Conservation (phyloP, 371 early-diverging fungal species). For the Syncephalastrum racemosum region DNA sequence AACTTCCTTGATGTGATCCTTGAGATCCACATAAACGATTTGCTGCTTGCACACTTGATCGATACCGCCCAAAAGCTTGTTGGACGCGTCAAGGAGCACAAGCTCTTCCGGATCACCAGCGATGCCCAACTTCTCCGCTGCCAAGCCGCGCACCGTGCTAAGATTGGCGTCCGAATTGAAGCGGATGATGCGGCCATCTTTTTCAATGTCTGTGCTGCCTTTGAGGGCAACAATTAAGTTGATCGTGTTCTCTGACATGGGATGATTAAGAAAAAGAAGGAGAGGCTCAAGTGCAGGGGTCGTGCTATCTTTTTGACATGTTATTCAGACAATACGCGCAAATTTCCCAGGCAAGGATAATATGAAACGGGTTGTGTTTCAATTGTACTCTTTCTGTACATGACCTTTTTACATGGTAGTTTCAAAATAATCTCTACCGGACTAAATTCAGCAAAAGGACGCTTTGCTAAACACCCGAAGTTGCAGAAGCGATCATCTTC, state of each 20-base stretch:
- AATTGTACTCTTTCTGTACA: too few species aligned
- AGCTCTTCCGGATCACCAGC: slow-evolving; percentile 16
- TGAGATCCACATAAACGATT: slow-evolving; percentile 23
- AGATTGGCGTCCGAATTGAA: slow-evolving; percentile 24
- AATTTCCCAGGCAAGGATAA: too few species aligned
- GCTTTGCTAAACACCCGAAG: too few species aligned
- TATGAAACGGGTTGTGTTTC: too few species aligned
- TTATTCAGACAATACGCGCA: too few species aligned
- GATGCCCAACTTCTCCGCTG: slow-evolving; percentile 26
- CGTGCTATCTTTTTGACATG: too few species aligned
- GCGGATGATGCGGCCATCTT: slow-evolving; percentile 21
- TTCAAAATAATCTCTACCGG: too few species aligned
- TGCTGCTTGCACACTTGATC: slow-evolving; percentile 27
- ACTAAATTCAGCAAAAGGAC: too few species aligned
- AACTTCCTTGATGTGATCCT: slow-evolving; percentile 19
- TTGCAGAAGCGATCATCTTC: too few species aligned
- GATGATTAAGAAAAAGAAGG: too few species aligned
- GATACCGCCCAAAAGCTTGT: slow-evolving; percentile 20
- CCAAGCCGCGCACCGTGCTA: slow-evolving; percentile 27
- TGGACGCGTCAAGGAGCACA: slow-evolving; percentile 14
- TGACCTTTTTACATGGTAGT: too few species aligned
- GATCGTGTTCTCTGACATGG: slow-evolving; percentile 16
- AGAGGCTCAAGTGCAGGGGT: too few species aligned
- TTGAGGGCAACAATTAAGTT: slow-evolving; percentile 25
- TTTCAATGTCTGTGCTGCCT: slow-evolving; percentile 20